Conservation (phyloP, 73 alveolate genomes). For the Diophrys appendiculata region DNA sequence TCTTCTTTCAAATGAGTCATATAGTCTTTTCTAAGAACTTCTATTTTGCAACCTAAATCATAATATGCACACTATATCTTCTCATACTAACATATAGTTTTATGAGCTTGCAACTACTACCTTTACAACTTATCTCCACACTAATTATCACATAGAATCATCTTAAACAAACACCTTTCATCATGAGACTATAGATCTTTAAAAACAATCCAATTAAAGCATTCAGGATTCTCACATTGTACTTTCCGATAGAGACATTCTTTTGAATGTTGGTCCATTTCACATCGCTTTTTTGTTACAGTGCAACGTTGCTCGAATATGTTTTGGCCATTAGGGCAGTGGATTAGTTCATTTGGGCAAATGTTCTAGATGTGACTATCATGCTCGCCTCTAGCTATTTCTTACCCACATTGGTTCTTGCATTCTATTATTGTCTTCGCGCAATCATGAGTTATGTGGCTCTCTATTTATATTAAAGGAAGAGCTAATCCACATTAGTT, state of each 20-base stretch:
- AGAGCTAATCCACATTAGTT: conserved; percentile 52
- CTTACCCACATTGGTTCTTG: conserved; percentile 65
- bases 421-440: conserved; percentile 65
- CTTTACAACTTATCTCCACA: conserved; percentile 72
- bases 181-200: conserved; percentile 70
- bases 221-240: conserved; percentile 58
- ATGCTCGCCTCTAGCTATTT: conserved; percentile 74
- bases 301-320: conserved; percentile 72
- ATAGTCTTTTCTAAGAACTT: conserved; percentile 64
- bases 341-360: conserved; percentile 76
- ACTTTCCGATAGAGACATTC: conserved; percentile 69
- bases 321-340: conserved; percentile 64
- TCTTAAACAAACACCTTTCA: conserved; percentile 68
- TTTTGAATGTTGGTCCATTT: conserved; percentile 68
- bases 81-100: conserved; percentile 55
- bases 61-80: conserved; percentile 74
- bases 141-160: conserved; percentile 66
- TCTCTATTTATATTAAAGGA: conserved; percentile 57
- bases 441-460: conserved; percentile 63
- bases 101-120: conserved; percentile 54
- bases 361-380: conserved; percentile 64
- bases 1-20: conserved; percentile 62
- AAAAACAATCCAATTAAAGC: conserved; percentile 50
- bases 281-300: conserved; percentile 68
- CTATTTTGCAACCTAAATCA: conserved; percentile 79